Evolutionary conservation across 805 yeast species (phyloP).

Genomic region (Metschnikowia orientalis): DNA sequence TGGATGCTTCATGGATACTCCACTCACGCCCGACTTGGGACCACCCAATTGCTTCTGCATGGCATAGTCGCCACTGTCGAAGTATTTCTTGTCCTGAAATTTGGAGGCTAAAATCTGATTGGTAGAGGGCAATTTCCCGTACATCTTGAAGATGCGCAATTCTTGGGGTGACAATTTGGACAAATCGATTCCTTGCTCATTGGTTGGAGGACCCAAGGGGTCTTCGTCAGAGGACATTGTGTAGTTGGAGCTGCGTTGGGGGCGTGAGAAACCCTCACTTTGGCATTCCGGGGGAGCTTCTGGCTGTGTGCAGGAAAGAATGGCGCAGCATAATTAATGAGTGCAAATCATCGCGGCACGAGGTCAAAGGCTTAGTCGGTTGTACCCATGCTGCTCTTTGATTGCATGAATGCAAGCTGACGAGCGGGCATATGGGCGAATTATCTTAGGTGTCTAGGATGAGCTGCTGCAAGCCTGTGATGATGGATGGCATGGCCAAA

Average conservation of each 20-base stretch:
- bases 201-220: constrained; percentile 47
- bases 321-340: constrained; percentile 1
- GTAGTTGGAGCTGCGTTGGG: not conserved
- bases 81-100: constrained; percentile 82
- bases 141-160: constrained; percentile 66
- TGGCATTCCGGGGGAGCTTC: constrained; percentile 5
- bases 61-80: constrained; percentile 93
- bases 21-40: constrained; percentile 28
- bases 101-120: constrained; percentile 72
- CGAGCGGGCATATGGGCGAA: no score
- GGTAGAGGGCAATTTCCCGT: constrained; percentile 81
- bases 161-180: constrained; percentile 73
- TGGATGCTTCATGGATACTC: constrained; percentile 44
- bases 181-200: constrained; percentile 46
- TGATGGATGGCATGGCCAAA: constrained; percentile 6
- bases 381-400: no score
- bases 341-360: constrained; percentile 3
- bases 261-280: constrained; percentile 5
- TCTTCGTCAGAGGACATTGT: constrained; percentile 39
- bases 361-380: no score
- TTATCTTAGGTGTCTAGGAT: no score
- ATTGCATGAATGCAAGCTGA: no score
- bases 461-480: no score
- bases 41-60: constrained; percentile 51
- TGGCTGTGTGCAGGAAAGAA: constrained; percentile 4